phyloP scores from a whole-genome alignment of 202 grass and related monocot species.

The Alloteropsis angusta region DNA sequence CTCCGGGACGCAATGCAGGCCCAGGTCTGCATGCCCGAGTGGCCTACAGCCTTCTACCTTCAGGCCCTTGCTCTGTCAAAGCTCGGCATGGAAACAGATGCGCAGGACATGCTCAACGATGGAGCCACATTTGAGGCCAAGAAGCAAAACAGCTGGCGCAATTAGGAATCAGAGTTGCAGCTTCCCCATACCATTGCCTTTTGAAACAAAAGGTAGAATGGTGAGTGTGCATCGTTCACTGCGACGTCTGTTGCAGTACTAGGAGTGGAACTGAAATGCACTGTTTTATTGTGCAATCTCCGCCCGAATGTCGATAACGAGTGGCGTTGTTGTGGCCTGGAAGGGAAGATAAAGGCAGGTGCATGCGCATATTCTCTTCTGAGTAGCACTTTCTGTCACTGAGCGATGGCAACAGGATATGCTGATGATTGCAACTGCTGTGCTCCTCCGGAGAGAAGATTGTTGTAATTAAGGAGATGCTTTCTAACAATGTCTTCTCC shows the following conservation, averaged over 20 bases:
- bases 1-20: slow-evolving; percentile 95
- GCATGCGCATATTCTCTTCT: neutral
- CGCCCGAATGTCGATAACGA: slow-evolving; percentile 18
- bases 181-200: neutral
- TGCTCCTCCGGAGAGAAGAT: slow-evolving; percentile 18
- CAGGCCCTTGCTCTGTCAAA: slow-evolving; percentile 95
- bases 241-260: neutral
- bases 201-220: slow-evolving; percentile 2
- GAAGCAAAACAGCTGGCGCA: slow-evolving; percentile 89
- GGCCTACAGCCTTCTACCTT: slow-evolving; percentile 94
- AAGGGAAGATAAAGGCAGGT: slow-evolving; percentile 16
- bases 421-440: slow-evolving; percentile 4
- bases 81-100: slow-evolving; percentile 97
- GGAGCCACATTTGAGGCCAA: slow-evolving; percentile 87
- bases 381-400: slow-evolving; percentile 3
- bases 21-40: slow-evolving; percentile 95
- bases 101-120: slow-evolving; percentile 95
- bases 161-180: slow-evolving; percentile 11
- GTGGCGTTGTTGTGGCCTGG: slow-evolving; percentile 5
- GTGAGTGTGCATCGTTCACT: slow-evolving; percentile 3
- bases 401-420: slow-evolving; percentile 6
- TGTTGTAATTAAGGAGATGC: slow-evolving; percentile 45
- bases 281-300: slow-evolving; percentile 44
- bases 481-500: slow-evolving; percentile 11
- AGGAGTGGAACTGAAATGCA: slow-evolving; percentile 46